A percentile compares a stretch with the other conserved stretches of the same genome.
These are phyloP conservation scores for Digitaria exilis DNA, from an alignment of 202 grass and related monocot species.

Conservation along the genomic window DNA sequence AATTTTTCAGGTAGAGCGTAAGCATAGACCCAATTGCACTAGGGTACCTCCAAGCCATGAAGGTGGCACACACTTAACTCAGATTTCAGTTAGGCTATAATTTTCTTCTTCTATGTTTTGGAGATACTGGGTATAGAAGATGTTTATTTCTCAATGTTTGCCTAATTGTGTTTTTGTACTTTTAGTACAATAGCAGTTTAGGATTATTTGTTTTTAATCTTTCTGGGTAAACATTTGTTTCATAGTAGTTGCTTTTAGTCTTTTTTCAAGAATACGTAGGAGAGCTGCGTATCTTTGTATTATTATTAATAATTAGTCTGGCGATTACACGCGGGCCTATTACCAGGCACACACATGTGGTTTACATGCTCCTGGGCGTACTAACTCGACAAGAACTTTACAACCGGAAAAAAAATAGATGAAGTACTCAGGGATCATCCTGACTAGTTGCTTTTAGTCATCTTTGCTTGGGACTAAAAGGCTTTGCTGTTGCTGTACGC, in stretches of 20 bases:
- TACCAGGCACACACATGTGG: too few relatives aligned
- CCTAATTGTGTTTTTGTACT: background rate
- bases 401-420: too few relatives aligned
- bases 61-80: background rate
- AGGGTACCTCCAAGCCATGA: background rate
- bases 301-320: too few relatives aligned
- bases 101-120: background rate
- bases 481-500: background rate
- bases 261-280: too few relatives aligned
- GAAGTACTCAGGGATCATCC: too few relatives aligned
- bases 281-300: too few relatives aligned
- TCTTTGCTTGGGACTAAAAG: background rate
- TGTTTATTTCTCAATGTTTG: background rate
- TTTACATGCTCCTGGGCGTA: too few relatives aligned
- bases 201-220: background rate
- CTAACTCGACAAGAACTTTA: too few relatives aligned
- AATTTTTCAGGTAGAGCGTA: background rate
- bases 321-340: too few relatives aligned
- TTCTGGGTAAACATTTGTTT: background rate
- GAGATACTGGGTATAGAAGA: background rate
- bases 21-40: background rate
- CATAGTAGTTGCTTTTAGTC: background rate
- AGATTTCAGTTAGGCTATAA: background rate
- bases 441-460: too few relatives aligned
- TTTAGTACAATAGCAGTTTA: background rate